Evolutionary conservation across 2,329 filamentous ascomycete species (phyloP), one percentile per base, ranked within the genome.

Genomic region (Thielaviopsis ethacetica): DNA sequence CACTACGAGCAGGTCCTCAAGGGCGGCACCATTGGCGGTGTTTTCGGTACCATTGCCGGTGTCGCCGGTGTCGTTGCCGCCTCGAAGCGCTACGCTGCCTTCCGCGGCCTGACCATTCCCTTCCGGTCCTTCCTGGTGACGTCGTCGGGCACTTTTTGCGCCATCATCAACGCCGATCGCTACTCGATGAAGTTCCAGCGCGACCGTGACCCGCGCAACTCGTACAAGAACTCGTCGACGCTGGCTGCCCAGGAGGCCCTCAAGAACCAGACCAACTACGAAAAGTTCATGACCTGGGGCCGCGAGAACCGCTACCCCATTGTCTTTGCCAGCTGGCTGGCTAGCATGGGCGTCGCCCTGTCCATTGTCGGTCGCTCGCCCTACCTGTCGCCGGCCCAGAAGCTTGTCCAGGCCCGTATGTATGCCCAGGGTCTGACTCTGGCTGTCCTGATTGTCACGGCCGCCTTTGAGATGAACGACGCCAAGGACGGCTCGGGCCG

Each of bases 351-450:
- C 61, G 71, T 84, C 50, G 84, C 88, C 4, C 80, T 93, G 64
- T 82, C 77, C 59, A 70, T 94, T 30, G 89, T 96, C 63, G 82
- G 85, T 67, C 81, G 88, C 63, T 88, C 88, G 69, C 83, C 80
- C 64, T 87, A 84, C 68, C 76, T 95, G 53, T 81, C 79, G 55
- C 84, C 82, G 1, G 74, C 80, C 62, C 91, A 96, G 76, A 95
- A 95, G 78, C 75, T 96, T 22, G 91, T 96, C 17, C 91, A 96
- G 77, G 91, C 90, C 24, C 85, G 91, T 80, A 86, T 96, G 64
- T 95, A 95, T 72, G 91, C 91, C 3, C 91, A 96, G 75, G 89
- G 87, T 5, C 75, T 95, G 65, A 95, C 91, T 5, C 76, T 96
- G 53, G 86, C 85, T 63, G 88, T 95, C 56, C 76, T 96, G 59